phyloP scores from a whole-genome alignment of 768 basidiomycete species.

The Suillus subalutaceus region DNA sequence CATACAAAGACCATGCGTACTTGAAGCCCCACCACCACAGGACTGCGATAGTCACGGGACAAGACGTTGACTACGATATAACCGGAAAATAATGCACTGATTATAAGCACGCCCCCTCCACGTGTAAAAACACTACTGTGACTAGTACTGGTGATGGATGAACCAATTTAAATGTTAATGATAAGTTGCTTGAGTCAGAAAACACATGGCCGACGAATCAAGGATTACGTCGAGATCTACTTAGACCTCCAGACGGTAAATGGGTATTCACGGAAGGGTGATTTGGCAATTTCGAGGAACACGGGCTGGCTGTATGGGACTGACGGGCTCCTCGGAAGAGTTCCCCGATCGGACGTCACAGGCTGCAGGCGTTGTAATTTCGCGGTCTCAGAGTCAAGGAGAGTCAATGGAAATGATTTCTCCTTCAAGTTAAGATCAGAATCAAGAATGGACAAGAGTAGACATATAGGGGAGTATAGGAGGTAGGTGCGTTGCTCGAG shows the following conservation, averaged over 20 bases:
- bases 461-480: conserved; percentile 2
- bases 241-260: background rate
- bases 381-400: background rate
- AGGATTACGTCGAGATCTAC: background rate
- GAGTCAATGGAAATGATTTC: background rate
- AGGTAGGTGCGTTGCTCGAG: background rate
- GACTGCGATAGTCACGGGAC: background rate
- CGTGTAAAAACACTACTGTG: background rate
- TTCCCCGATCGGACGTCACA: background rate
- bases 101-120: background rate
- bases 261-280: background rate
- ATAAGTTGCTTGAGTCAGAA: background rate
- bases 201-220: background rate
- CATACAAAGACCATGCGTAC: background rate
- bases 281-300: background rate
- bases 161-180: background rate
- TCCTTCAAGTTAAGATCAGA: background rate
- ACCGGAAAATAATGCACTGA: background rate
- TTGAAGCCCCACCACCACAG: background rate
- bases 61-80: background rate
- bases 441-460: background rate
- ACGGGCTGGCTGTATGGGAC: background rate
- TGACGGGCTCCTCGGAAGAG: background rate
- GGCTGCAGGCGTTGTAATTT: background rate
- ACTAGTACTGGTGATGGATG: background rate